Base-by-base conservation (phyloP, 192 early-diverging fungal genomes). In the Coemansia sp. region DNA sequence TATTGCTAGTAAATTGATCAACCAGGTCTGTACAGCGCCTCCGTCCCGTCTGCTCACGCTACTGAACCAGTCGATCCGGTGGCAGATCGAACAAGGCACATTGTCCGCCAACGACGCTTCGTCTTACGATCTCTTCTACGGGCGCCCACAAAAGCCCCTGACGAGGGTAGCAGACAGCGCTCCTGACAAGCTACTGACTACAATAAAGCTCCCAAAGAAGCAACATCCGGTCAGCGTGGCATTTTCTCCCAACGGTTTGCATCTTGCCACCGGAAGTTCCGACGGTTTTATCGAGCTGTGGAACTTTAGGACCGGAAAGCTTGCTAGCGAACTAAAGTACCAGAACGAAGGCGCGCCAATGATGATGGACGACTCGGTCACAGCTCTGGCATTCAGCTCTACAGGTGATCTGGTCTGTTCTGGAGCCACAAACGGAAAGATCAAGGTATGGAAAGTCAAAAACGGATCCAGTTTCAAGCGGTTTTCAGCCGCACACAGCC, bases 231-330 rank as follows among this genome's bases (percentile, higher is more conserved):
- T 91, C 54, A 82, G 84, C 53, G 83, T 84, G 2, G 84, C 82
- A 29, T 97, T 97, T 66, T 94, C 94, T 0, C 86, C 90, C 3
- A 87, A 91, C 57, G 92, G 94, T 8, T 87, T 90, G 47, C 90
- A 83, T 37, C 67, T 98, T 17, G 93, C 83, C 6, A 96, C 94
- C 20, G 97, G 97, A 27, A 90, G 87, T 50, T 76, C 85, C 36
- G 97, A 98, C 82, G 97, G 97, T 2, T 93, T 97, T 71, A 92
- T 98, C 65, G 97, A 98, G 76, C 70, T 98, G 14, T 98, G 93
- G 94, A 94, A 95, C 61, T 89, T 87, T 57, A 80, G 91, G 57
- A 96, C 95, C 1, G 94, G 93, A 1, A 98, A 96, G 67, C 80
- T 95, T 20, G 77, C 93, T 30, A 88, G 81, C 53, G 95, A 96